phyloP scores from a whole-genome alignment of 139 green algal species.

The Auxenochlorella pyrenoidosa region DNA sequence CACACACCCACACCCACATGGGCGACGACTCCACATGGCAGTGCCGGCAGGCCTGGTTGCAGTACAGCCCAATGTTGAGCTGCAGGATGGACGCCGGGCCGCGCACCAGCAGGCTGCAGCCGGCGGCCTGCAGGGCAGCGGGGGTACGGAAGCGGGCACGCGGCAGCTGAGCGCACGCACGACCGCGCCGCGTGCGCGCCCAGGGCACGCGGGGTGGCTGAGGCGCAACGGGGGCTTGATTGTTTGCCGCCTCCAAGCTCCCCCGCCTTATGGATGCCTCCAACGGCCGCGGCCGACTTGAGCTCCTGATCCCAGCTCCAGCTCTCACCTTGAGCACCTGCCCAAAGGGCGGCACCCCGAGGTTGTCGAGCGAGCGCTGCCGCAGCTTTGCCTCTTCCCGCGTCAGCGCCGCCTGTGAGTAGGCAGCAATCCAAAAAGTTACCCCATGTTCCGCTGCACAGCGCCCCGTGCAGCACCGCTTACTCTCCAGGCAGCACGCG shows the following conservation, averaged over 20 bases:
- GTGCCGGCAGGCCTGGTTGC: constrained; percentile 98
- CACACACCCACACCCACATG: too few relatives aligned
- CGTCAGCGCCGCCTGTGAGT: constrained; percentile 77
- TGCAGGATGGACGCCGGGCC: constrained; percentile 79
- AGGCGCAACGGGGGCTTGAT: background rate
- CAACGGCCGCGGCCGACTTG: too few relatives aligned
- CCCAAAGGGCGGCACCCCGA: constrained; percentile 65
- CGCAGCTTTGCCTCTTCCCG: constrained; percentile 71
- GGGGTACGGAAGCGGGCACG: too few relatives aligned
- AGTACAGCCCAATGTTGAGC: constrained; percentile 98
- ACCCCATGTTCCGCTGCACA: background rate
- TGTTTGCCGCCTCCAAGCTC: too few relatives aligned
- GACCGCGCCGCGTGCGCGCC: too few relatives aligned
- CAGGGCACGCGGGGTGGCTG: too few relatives aligned
- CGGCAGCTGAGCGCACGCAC: too few relatives aligned
- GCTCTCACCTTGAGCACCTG: background rate
- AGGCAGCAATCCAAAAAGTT: background rate
- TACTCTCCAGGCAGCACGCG: background rate
- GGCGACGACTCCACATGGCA: constrained; percentile 98
- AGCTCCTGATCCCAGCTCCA: too few relatives aligned
- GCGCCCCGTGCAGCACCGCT: background rate
- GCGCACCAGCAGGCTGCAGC: constrained; percentile 62
- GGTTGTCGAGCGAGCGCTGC: constrained; percentile 71
- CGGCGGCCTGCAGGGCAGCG: constrained; percentile 44
- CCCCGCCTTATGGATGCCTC: too few relatives aligned